A percentile compares a stretch with the other conserved stretches of the same genome.
phyloP scores from a whole-genome alignment of 2,329 filamentous ascomycete genomes.

The Penicillium capsulatum region DNA sequence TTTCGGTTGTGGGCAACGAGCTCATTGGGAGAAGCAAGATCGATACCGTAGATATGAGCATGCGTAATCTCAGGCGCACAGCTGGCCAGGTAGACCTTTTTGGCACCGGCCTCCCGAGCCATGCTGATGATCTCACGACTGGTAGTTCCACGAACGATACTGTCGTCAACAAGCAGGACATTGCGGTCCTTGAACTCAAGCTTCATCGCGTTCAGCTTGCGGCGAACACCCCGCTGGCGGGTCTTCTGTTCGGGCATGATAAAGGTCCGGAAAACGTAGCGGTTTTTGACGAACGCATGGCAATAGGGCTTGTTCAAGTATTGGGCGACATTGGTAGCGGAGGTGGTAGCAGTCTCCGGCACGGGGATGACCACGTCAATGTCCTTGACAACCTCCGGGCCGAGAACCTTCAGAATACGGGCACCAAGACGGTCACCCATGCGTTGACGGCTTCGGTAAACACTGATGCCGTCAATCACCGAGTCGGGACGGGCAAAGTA shows the following conservation, averaged over 20 bases:
- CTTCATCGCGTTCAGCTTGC: conserved; percentile 83
- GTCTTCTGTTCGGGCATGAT: conserved; percentile 79
- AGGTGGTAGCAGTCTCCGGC: conserved; percentile 76
- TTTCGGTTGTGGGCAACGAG: conserved; percentile 67
- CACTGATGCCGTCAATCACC: conserved; percentile 80
- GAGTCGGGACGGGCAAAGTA: conserved; percentile 83
- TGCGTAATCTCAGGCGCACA: conserved; percentile 80
- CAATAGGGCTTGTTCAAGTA: conserved; percentile 71
- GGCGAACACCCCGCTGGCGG: conserved; percentile 78
- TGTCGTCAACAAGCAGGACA: conserved; percentile 83
- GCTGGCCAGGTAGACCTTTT: conserved; percentile 75
- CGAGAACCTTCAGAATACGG: conserved; percentile 64
- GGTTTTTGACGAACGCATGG: conserved; percentile 83
- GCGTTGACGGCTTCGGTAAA: conserved; percentile 75
- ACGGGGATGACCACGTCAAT: conserved; percentile 81
- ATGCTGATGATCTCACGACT: conserved; percentile 74
- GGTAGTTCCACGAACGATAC: conserved; percentile 82
- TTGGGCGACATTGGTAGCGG: conserved; percentile 71
- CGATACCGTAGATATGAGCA: conserved; percentile 82
- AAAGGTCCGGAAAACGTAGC: conserved; percentile 83
- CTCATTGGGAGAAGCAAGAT: conserved; percentile 66
- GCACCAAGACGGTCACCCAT: conserved; percentile 82
- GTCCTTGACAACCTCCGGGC: conserved; percentile 64
- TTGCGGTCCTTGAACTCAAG: conserved; percentile 77
- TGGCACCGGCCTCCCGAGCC: conserved; percentile 78